phyloP scores from a whole-genome alignment of 371 early-diverging fungal species.

The Saksenaea oblongispora region DNA sequence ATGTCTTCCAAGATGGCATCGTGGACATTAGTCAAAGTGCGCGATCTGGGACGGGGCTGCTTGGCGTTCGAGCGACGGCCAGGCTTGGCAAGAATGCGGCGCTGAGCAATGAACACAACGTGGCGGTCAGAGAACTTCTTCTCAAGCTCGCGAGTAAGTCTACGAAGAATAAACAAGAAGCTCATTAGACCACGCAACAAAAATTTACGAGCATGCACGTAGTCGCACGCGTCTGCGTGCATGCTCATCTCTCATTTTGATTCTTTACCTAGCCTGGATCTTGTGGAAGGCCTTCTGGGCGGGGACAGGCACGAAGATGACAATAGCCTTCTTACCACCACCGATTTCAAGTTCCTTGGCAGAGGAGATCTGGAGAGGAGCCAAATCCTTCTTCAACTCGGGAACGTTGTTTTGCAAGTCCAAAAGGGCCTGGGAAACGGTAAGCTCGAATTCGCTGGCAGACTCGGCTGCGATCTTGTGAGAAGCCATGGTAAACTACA shows the following conservation, averaged over 20 bases:
- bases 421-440: constrained; percentile 94
- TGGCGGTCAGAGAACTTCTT: constrained; percentile 99
- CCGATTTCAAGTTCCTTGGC: constrained; percentile 98
- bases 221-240: background rate
- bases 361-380: constrained; percentile 88
- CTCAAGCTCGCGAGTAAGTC: constrained; percentile 96
- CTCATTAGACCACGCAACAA: background rate
- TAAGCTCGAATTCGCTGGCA: constrained; percentile 89
- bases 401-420: constrained; percentile 93
- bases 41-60: constrained; percentile 93
- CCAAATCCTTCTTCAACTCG: constrained; percentile 94
- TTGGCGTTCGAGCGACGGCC: constrained; percentile 83
- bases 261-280: constrained; percentile 77
- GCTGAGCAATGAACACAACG: constrained; percentile 90
- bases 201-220: background rate
- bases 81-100: constrained; percentile 94
- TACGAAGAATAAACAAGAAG: background rate
- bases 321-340: constrained; percentile 94
- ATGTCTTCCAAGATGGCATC: constrained; percentile 95
- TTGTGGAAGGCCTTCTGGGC: constrained; percentile 91
- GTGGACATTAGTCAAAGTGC: constrained; percentile 96
- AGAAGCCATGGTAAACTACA: constrained; percentile 46
- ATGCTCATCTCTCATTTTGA: too few relatives aligned
- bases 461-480: constrained; percentile 76
- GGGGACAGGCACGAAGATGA: constrained; percentile 97